Evolutionary conservation across 106 monocot genomes (phyloP).

Genomic region (Acorus gramineus): DNA sequence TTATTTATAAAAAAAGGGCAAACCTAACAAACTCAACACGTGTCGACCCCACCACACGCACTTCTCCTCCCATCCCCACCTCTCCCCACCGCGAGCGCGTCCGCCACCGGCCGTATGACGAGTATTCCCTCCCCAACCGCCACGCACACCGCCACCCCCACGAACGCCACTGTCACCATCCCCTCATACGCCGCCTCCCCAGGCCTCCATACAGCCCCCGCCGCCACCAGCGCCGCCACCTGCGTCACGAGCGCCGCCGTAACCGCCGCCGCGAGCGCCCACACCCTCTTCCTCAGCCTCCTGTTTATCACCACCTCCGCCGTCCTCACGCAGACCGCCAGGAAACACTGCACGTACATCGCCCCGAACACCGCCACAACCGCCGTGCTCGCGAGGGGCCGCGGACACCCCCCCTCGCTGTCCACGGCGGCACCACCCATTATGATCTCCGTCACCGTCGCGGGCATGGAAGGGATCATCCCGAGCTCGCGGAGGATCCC

Average conservation of each 20-base stretch:
- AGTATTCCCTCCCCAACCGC: conserved; percentile 35
- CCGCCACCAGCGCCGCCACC: conserved; percentile 17
- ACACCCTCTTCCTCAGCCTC: conserved; percentile 20
- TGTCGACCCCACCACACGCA: not conserved
- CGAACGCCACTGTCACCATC: conserved; percentile 13
- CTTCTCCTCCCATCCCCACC: not conserved
- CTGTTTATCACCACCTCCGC: conserved; percentile 38
- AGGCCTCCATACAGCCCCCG: conserved; percentile 25
- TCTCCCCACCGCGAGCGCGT: conserved; percentile 26
- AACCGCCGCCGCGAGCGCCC: conserved; percentile 22
- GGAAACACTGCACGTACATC: conserved; percentile 35
- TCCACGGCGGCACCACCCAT: not conserved
- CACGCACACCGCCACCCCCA: conserved; percentile 18
- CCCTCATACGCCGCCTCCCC: conserved; percentile 8
- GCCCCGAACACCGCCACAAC: conserved; percentile 19
- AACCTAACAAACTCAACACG: too few relatives aligned
- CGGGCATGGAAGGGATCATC: conserved; percentile 5
- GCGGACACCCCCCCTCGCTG: conserved; percentile 11
- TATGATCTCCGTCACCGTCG: not conserved
- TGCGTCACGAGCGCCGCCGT: conserved; percentile 25
- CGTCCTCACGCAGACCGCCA: conserved; percentile 25
- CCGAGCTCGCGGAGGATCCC: conserved; percentile 4
- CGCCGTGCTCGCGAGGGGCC: conserved; percentile 27
- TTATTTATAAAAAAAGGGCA: too few relatives aligned
- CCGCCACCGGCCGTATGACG: conserved; percentile 36